Conservation (phyloP, 2,329 filamentous ascomycete genomes). For the Fusarium setosum region DNA sequence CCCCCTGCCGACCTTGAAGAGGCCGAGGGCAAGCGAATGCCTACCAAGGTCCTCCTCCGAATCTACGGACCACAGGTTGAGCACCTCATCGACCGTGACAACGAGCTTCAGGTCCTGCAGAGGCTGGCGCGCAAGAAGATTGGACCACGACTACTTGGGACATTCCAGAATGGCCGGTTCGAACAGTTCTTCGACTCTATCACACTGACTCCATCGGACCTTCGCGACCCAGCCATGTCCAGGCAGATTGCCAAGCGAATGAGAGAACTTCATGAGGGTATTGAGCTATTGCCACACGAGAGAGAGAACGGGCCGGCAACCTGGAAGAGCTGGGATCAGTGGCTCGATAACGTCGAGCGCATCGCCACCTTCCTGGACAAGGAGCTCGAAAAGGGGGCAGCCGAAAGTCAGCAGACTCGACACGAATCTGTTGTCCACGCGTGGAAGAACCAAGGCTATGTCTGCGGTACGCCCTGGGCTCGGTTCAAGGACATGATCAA, state of each 20-base stretch:
- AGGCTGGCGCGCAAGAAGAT: conserved; percentile 93
- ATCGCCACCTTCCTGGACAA: conserved; percentile 67
- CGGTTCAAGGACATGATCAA: conserved; percentile 80
- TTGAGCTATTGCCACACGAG: conserved; percentile 86
- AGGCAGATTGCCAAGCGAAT: conserved; percentile 97
- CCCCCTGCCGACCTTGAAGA: conserved; percentile 74
- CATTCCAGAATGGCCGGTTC: conserved; percentile 94
- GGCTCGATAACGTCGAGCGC: conserved; percentile 76
- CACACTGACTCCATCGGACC: conserved; percentile 79
- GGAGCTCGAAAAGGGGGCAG: conserved; percentile 63
- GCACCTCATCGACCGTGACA: conserved; percentile 93
- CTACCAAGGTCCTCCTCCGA: conserved; percentile 82
- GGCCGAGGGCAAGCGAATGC: conserved; percentile 56
- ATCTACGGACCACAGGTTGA: conserved; percentile 97
- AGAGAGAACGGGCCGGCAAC: conserved; percentile 82
- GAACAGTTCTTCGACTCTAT: conserved; percentile 93
- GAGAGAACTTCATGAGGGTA: conserved; percentile 93
- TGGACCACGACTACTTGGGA: conserved; percentile 89
- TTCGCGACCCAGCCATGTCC: conserved; percentile 85
- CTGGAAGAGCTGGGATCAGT: conserved; percentile 95
- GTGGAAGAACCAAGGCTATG: conserved; percentile 78
- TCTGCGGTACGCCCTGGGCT: conserved; percentile 87
- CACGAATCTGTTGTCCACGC: conserved; percentile 50
- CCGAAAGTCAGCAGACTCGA: conserved; percentile 22
- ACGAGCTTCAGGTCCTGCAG: conserved; percentile 86